A percentile compares a stretch with the other conserved stretches of the same genome.
These are phyloP conservation scores for Arxiozyma heterogenica DNA, from an alignment of 1,139 yeast genomes.

Conservation along the genomic window DNA sequence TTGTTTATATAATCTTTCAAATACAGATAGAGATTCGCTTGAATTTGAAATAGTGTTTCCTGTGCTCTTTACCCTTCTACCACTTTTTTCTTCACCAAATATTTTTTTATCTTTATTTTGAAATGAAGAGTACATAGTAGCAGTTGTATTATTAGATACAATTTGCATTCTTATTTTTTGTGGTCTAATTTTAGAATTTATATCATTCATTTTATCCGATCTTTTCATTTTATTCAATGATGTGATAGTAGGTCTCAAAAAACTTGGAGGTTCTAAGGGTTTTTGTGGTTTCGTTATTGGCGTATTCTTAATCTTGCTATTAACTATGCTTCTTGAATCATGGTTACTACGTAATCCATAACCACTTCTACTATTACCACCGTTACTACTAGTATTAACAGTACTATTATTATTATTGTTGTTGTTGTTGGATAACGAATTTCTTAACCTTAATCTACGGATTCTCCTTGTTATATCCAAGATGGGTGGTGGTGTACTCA, in stretches of 20 bases:
- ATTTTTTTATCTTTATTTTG: not conserved
- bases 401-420: not conserved
- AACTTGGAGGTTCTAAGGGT: conserved; percentile 14
- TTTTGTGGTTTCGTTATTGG: conserved; percentile 13
- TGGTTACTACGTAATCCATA: conserved; percentile 2
- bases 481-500: conserved; percentile 13
- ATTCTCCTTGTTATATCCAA: conserved; percentile 23
- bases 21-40: conserved; percentile 8
- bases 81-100: not conserved
- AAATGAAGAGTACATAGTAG: not conserved
- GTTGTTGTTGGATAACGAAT: conserved; percentile 7
- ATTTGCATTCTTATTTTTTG: not conserved
- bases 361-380: not conserved
- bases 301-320: conserved; percentile 13
- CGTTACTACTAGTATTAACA: too few species aligned
- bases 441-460: conserved; percentile 19
- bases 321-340: conserved; percentile 3
- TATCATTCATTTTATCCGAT: not conserved
- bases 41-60: not conserved
- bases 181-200: not conserved
- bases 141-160: not conserved
- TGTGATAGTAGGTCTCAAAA: conserved; percentile 14
- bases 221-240: conserved; percentile 12
- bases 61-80: conserved; percentile 2
- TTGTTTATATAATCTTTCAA: conserved; percentile 18